Conservation (phyloP, 768 basidiomycete genomes). For the Leucocoprinus sp. region DNA sequence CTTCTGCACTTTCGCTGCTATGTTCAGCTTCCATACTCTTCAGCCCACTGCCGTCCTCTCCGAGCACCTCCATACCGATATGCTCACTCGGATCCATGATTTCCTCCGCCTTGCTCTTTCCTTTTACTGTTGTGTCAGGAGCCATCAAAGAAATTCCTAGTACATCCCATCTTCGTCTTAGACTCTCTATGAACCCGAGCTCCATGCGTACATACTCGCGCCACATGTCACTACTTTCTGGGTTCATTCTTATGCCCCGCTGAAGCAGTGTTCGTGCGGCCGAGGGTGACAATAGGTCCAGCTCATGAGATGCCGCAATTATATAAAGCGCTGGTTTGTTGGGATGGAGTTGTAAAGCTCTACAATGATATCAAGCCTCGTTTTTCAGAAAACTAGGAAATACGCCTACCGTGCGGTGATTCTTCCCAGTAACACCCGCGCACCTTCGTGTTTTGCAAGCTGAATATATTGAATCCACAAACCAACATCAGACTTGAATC, state of each 20-base stretch:
- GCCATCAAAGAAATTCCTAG: constrained; percentile 48
- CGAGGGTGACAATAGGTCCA: constrained; percentile 64
- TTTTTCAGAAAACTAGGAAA: constrained; percentile 5
- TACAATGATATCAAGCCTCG: constrained; percentile 21
- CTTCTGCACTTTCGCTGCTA: constrained; percentile 33
- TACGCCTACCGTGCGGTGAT: constrained; percentile 67
- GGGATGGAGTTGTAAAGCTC: constrained; percentile 85
- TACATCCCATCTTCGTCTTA: constrained; percentile 72
- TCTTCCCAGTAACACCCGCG: constrained; percentile 69
- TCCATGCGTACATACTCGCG: constrained; percentile 89
- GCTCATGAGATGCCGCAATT: constrained; percentile 76
- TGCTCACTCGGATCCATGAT: constrained; percentile 18
- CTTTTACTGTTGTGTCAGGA: constrained; percentile 14
- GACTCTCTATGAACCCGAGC: constrained; percentile 72
- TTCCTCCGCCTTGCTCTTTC: constrained; percentile 22
- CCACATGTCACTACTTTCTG: constrained; percentile 73
- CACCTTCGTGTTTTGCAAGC: constrained; percentile 73
- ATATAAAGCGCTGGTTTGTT: constrained; percentile 72
- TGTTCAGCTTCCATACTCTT: constrained; percentile 19
- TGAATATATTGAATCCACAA: constrained; percentile 89
- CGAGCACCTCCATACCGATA: constrained; percentile 11
- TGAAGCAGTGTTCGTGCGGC: constrained; percentile 79
- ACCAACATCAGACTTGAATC: constrained; percentile 81
- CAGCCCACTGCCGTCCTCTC: constrained; percentile 17
- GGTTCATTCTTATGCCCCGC: constrained; percentile 75